Percentiles rank a stretch among this genome's conserved stretches.
phyloP scores from a whole-genome alignment of 169 alveolate genomes.

The Plasmodium malariae region DNA sequence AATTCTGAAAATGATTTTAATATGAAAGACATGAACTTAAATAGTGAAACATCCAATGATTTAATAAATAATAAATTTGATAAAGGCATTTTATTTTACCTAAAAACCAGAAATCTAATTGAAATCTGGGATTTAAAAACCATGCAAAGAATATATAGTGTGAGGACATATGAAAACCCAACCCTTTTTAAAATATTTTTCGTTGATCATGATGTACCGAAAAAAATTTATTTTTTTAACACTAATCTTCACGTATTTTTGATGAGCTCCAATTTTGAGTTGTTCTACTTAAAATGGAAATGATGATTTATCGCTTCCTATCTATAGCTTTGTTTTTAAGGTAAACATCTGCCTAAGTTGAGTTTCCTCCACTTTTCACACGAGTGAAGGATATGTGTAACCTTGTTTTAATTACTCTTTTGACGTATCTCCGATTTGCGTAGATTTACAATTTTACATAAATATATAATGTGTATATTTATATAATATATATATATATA shows the following conservation, averaged over 20 bases:
- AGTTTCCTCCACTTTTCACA: no score
- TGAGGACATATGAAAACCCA: conserved; percentile 51
- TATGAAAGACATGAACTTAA: neutral
- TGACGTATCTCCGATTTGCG: no score
- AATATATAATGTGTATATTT: no score
- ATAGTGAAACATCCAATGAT: neutral
- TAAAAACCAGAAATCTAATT: conserved; percentile 55
- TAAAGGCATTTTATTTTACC: conserved; percentile 60
- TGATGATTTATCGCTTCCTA: no score
- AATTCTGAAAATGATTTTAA: neutral
- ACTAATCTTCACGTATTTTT: conserved; percentile 38
- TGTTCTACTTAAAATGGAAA: conserved; percentile 59
- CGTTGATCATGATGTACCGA: conserved; percentile 24
- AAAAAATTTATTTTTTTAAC: conserved; percentile 40
- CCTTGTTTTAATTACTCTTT: no score
- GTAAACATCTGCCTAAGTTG: no score
- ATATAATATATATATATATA: no score
- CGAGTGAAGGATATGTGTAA: no score
- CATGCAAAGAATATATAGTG: conserved; percentile 36
- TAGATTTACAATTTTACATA: no score
- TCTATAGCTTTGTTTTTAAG: no score
- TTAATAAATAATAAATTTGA: neutral
- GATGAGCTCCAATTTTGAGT: conserved; percentile 48
- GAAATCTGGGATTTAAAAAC: conserved; percentile 72
- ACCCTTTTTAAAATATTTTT: conserved; percentile 42